Base-by-base conservation (phyloP, 176 grass and related monocot species). In the Raddia distichophylla region DNA sequence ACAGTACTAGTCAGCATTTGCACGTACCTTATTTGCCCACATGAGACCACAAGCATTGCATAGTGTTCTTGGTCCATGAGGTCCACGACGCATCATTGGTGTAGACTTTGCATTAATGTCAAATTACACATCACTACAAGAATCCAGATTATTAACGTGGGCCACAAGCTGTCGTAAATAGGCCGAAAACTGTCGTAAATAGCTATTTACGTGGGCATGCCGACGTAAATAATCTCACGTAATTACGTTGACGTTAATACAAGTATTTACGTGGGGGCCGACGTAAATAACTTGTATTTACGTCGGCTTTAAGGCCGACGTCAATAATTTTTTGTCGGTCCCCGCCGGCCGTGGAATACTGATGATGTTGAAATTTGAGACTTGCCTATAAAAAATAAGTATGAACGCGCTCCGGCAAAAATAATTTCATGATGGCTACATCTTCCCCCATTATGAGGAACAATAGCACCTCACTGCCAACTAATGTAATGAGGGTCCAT, bases 11-110 rank as follows among this genome's bases (percentile, higher is more conserved):
- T 17, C 54, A 83, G 54, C 47, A 48, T 54, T 66, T 76, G 46
- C 33, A 83, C 20, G 44, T 88, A 98, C 95, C 95, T 98, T 98
- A 75, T 98, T 98, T 79, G 95, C 95, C 95, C 95, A 98, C 95
- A 98, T 98, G 69, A 98, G 87, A 53, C 95, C 95, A 53, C 95
- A 98, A 64, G 95, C 95, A 87, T 98, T 98, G 79, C 95, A 98
- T 59, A 98, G 86, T 19, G 95, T 98, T 79, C 95, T 98, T 69
- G 95, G 95, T 48, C 95, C 95, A 49, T 98, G 88, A 86, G 95
- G 95, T 83, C 95, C 95, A 65, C 90, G 90, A 10, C 95, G 92
- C 95, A 98, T 98, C 95, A 98, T 98, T 76, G 95, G 95, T 48
- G 95, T 98, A 65, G 82, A 66, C 10, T 86, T 84, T 72, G 92